phyloP scores from a whole-genome alignment of 2,329 filamentous ascomycete species.

The Fusarium anthophilum region DNA sequence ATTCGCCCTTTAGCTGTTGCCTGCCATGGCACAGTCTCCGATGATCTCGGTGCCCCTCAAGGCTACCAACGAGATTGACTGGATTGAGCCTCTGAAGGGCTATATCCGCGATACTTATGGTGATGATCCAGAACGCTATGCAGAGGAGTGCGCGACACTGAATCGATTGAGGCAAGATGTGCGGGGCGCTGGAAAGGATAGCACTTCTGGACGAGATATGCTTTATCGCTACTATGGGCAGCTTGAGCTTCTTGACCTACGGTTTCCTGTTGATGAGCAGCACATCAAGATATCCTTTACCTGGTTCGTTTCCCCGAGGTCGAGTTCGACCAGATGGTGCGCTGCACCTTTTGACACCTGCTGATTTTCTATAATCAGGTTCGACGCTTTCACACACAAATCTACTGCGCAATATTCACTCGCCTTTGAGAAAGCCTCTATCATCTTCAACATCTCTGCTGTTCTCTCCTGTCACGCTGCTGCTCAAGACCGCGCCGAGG shows the following conservation, averaged over 20 bases:
- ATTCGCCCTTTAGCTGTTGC: conserved; percentile 13
- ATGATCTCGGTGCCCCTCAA: conserved; percentile 96
- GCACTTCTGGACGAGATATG: conserved; percentile 89
- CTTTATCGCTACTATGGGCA: conserved; percentile 98
- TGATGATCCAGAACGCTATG: conserved; percentile 95
- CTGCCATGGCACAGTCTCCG: conserved; percentile 80
- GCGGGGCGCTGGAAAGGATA: conserved; percentile 96
- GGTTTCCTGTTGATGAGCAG: conserved; percentile 97
- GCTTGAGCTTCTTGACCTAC: conserved; percentile 89
- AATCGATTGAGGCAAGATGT: conserved; percentile 98
- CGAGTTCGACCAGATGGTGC: background rate
- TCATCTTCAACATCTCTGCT: conserved; percentile 99
- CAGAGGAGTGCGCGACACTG: conserved; percentile 92
- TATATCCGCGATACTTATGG: conserved; percentile 96
- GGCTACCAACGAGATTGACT: conserved; percentile 97
- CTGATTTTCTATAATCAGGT: conserved; percentile 66
- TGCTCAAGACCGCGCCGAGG: conserved; percentile 89
- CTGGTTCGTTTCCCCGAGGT: conserved; percentile 68
- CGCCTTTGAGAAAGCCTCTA: conserved; percentile 97
- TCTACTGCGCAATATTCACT: conserved; percentile 96
- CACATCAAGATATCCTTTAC: conserved; percentile 99
- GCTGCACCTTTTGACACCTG: background rate
- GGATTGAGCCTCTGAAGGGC: conserved; percentile 88
- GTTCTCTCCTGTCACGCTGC: conserved; percentile 96
- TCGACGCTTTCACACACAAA: conserved; percentile 99